Evolutionary conservation across 2,329 filamentous ascomycete genomes (phyloP).

Genomic region (Xylaria sp.): DNA sequence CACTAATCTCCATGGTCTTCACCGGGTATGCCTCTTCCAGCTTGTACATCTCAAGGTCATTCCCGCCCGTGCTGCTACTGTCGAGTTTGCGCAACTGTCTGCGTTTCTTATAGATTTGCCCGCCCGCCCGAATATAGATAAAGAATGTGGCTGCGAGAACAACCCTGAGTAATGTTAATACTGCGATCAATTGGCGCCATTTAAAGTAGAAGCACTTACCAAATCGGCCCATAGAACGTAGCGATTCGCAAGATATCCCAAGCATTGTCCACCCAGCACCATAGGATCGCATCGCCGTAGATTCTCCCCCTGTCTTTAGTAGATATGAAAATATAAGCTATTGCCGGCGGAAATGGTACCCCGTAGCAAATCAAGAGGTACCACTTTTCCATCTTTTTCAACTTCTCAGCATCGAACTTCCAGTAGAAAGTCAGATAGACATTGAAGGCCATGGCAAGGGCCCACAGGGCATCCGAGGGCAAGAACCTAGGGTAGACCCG

Average conservation of each 20-base stretch:
- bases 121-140: slow-evolving; percentile 71
- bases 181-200: background rate
- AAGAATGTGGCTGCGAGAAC: slow-evolving; percentile 65
- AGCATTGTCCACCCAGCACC: slow-evolving; percentile 75
- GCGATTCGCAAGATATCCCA: slow-evolving; percentile 77
- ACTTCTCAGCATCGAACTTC: slow-evolving; percentile 68
- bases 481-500: slow-evolving; percentile 65
- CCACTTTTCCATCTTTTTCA: slow-evolving; percentile 71
- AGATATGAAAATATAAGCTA: slow-evolving; percentile 70
- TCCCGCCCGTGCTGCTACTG: slow-evolving; percentile 46
- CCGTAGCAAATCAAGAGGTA: slow-evolving; percentile 77
- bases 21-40: slow-evolving; percentile 55
- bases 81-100: slow-evolving; percentile 62
- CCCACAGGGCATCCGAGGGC: slow-evolving; percentile 77
- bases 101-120: slow-evolving; percentile 70
- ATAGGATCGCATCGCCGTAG: slow-evolving; percentile 77
- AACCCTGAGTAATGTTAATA: slow-evolving; percentile 51
- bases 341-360: slow-evolving; percentile 70
- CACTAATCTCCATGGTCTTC: slow-evolving; percentile 68
- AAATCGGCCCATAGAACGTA: slow-evolving; percentile 75
- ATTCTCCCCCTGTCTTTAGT: slow-evolving; percentile 59
- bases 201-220: slow-evolving; percentile 51
- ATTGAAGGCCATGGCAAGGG: slow-evolving; percentile 81
- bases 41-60: slow-evolving; percentile 48
- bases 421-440: slow-evolving; percentile 82